Conservation (phyloP, 441 rosid species). For the Pelargonium australe region DNA sequence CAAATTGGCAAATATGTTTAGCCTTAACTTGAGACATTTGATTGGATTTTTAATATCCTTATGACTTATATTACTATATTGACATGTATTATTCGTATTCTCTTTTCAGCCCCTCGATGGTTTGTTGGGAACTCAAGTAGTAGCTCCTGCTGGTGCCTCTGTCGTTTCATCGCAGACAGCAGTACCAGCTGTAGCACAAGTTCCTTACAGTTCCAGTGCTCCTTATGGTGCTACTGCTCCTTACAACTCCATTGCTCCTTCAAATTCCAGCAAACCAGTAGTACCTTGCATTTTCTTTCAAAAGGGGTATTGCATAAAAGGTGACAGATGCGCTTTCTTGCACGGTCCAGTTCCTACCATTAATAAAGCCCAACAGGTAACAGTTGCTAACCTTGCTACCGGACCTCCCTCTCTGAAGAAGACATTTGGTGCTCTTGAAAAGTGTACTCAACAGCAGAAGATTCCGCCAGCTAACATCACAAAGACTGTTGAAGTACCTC, state of each 20-base stretch:
- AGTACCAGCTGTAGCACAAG: conserved; percentile 17
- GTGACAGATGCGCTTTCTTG: conserved; percentile 74
- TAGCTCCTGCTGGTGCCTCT: conserved; percentile 41
- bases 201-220: conserved; percentile 20
- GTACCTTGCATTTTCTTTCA: conserved; percentile 76
- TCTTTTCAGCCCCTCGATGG: conserved; percentile 82
- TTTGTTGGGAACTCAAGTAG: conserved; percentile 54
- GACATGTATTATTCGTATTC: background rate
- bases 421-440: conserved; percentile 32
- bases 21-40: too few species aligned
- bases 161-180: conserved; percentile 30
- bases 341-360: conserved; percentile 47
- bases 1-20: too few species aligned
- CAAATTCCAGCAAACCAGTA: conserved; percentile 41
- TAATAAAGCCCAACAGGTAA: conserved; percentile 36
- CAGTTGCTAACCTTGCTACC: conserved; percentile 22
- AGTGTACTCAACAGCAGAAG: conserved; percentile 36
- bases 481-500: conserved; percentile 27
- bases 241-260: conserved; percentile 3
- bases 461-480: conserved; percentile 24
- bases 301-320: conserved; percentile 76
- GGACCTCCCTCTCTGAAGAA: conserved; percentile 39
- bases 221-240: background rate
- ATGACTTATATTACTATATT: background rate
- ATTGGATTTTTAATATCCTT: too few species aligned